Evolutionary conservation across 2,329 filamentous ascomycete genomes (phyloP), one percentile per base, ranked within the genome.

Genomic region (Aspergillus caelatus): DNA sequence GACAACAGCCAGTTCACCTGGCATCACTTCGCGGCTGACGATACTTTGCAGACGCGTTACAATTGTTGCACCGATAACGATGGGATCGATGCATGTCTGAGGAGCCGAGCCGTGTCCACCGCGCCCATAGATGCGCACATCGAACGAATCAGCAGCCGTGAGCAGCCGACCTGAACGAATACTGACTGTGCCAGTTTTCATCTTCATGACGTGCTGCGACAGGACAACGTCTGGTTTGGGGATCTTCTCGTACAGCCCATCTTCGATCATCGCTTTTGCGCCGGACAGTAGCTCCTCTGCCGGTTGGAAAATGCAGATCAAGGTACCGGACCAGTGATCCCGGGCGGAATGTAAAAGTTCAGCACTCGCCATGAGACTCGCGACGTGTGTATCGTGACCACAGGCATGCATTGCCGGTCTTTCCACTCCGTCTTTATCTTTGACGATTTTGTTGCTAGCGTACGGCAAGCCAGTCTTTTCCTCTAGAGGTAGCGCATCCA

Each of bases 341-440:
- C 75, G 77, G 0, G 78, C 74, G 0, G 73, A 70, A 16, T 81
- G 68, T 2, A 91, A 74, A 0, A 83, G 77, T 23, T 83, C 79
- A 0, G 86, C 82, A 0, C 85, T 83, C 0, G 83, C 88, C 1
- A 91, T 78, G 4, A 90, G 77, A 36, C 79, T 78, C 0, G 86
- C 82, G 30, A 90, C 85, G 71, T 91, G 88, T 78, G 89, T 86
- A 67, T 89, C 88, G 69, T 91, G 88, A 0, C 88, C 89, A 72
- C 88, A 91, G 26, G 88, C 88, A 73, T 91, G 89, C 88, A 91
- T 90, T 0, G 88, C 84, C 0, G 85, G 84, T 58, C 83, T 83
- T 60, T 81, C 77, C 0, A 78, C 72, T 0, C 85, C 85, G 10
- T 84, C 80, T 2, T 72, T 62, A 66, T 84, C 81, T 36, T 75